Evolutionary conservation across 2,329 filamentous ascomycete species (phyloP).

Genomic region (Fusarium pininemorale): DNA sequence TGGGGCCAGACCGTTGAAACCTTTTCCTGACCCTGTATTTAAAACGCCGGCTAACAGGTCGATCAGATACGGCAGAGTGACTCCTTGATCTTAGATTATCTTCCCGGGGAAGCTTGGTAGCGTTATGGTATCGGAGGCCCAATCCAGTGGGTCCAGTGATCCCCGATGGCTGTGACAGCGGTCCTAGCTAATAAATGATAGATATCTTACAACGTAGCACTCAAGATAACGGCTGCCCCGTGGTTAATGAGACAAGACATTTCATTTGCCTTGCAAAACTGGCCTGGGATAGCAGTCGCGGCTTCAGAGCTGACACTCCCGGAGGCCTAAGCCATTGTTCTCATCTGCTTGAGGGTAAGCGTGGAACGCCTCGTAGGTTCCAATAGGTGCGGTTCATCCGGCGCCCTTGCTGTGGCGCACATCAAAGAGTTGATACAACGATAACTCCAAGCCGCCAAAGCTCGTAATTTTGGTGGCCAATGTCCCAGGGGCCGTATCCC

Average conservation of each 20-base stretch:
- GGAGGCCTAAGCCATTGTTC: neutral
- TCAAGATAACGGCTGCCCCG: neutral
- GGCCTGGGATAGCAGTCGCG: neutral
- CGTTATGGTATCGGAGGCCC: neutral
- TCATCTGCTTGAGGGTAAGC: neutral
- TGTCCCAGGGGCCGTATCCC: neutral
- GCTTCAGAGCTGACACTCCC: constrained; percentile 1
- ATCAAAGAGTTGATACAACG: neutral
- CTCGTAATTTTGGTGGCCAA: neutral
- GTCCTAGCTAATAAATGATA: neutral
- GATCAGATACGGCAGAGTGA: neutral
- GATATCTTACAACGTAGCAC: neutral
- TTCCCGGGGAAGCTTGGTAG: neutral
- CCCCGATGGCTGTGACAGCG: neutral
- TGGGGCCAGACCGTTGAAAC: neutral
- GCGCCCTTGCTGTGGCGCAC: neutral
- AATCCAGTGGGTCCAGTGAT: neutral
- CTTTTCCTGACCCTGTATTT: neutral
- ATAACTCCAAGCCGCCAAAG: neutral
- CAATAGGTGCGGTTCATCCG: neutral
- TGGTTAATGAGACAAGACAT: neutral
- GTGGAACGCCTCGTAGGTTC: neutral
- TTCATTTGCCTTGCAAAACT: neutral
- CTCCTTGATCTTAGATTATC: neutral
- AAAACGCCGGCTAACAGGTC: neutral